Percentiles rank a stretch among this genome's conserved stretches.
These are phyloP conservation scores for Ascochyta pisi DNA, from an alignment of 2,329 filamentous ascomycete species.

Conservation along the genomic window DNA sequence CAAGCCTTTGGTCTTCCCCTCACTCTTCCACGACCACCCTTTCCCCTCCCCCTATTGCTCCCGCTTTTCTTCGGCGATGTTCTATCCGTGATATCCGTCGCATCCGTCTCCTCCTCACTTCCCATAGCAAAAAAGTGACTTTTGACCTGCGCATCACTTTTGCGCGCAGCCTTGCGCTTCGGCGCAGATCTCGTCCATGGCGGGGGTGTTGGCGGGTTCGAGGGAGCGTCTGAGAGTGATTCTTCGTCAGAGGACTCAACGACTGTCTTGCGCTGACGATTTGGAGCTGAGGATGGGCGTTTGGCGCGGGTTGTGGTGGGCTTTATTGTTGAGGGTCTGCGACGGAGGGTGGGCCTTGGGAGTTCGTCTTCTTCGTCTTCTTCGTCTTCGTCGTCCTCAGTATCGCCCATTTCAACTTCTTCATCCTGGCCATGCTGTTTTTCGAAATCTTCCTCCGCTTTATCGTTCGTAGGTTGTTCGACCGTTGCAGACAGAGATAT, in stretches of 20 bases:
- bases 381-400: slow-evolving; percentile 27
- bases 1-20: neutral
- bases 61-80: slow-evolving; percentile 27
- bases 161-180: slow-evolving; percentile 36
- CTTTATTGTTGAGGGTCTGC: slow-evolving; percentile 14
- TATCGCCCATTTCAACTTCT: neutral
- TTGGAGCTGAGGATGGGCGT: slow-evolving; percentile 4
- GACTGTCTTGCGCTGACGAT: slow-evolving; percentile 16
- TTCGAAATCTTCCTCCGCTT: neutral
- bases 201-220: slow-evolving; percentile 14
- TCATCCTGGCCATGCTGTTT: slow-evolving; percentile 4
- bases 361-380: slow-evolving; percentile 48
- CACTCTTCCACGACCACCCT: slow-evolving; percentile 19
- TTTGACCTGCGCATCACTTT: slow-evolving; percentile 40
- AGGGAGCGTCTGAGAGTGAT: slow-evolving; percentile 17
- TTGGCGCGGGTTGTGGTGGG: slow-evolving; percentile 14
- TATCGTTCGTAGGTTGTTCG: slow-evolving; percentile 22
- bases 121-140: slow-evolving; percentile 44
- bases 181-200: slow-evolving; percentile 23
- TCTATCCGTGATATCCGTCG: slow-evolving; percentile 33
- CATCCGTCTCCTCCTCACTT: slow-evolving; percentile 45
- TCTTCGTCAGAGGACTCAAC: slow-evolving; percentile 19
- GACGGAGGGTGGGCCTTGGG: slow-evolving; percentile 14
- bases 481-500: slow-evolving; percentile 47
- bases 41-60: slow-evolving; percentile 9